Evolutionary conservation across 2,329 filamentous ascomycete genomes (phyloP).

Genomic region (Cryphonectria japonica): DNA sequence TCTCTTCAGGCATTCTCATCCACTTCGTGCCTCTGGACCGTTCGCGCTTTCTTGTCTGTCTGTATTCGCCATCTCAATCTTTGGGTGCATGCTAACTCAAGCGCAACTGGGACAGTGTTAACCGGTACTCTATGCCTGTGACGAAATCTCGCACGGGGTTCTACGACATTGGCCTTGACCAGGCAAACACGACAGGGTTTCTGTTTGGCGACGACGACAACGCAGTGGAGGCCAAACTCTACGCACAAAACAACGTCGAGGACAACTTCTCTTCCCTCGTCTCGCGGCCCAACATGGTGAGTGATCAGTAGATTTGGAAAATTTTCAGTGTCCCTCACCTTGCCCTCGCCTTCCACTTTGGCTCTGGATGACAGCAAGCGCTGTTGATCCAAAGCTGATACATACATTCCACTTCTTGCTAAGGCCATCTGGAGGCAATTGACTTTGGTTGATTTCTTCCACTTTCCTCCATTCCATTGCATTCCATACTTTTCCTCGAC

Average conservation of each 20-base stretch:
- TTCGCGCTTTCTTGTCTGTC: conserved; percentile 3
- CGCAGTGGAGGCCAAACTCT: conserved; percentile 67
- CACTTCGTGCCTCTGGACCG: not conserved
- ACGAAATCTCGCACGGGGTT: conserved; percentile 70
- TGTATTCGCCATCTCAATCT: not conserved
- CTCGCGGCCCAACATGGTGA: conserved; percentile 59
- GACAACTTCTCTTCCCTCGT: conserved; percentile 88
- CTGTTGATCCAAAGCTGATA: not conserved
- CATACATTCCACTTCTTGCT: not conserved
- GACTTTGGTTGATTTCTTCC: not conserved
- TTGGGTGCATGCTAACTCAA: conserved; percentile 16
- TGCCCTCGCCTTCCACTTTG: not conserved
- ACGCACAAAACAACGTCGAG: conserved; percentile 73
- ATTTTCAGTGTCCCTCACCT: not conserved
- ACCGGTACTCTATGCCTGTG: conserved; percentile 93
- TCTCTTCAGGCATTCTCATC: conserved; percentile 1
- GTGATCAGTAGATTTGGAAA: conserved; percentile 31
- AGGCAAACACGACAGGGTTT: conserved; percentile 83
- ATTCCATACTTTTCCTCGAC: not conserved
- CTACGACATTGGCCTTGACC: conserved; percentile 73
- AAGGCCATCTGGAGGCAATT: not conserved
- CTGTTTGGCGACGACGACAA: conserved; percentile 80
- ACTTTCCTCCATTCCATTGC: not conserved
- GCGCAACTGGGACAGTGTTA: conserved; percentile 58
- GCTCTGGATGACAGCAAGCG: conserved; percentile 6